Evolutionary conservation across 495 filamentous ascomycete genomes (phyloP).

Genomic region (Podospora tetraspora): DNA sequence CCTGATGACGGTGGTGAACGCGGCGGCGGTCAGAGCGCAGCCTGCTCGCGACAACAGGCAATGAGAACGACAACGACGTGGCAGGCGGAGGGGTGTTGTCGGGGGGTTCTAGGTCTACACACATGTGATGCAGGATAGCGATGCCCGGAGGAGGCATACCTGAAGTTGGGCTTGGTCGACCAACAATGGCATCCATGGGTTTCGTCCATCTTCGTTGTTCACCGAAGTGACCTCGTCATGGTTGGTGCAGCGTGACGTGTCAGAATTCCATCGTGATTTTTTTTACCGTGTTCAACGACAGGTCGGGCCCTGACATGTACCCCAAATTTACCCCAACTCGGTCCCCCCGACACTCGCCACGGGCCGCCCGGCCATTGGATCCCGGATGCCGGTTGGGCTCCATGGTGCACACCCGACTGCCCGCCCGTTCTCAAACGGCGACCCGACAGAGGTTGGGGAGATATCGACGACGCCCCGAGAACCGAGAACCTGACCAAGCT

Average conservation of each 20-base stretch:
- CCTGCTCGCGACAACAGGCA: neutral
- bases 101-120: neutral
- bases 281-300: no score
- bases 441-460: no score
- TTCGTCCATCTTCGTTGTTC: neutral
- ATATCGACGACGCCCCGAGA: neutral
- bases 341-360: neutral
- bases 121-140: neutral
- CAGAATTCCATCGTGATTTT: neutral
- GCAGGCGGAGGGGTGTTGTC: neutral
- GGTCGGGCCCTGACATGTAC: neutral
- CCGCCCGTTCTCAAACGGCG: no score
- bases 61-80: neutral
- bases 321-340: neutral
- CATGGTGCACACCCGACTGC: no score
- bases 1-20: neutral
- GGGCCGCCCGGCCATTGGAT: no score
- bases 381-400: no score
- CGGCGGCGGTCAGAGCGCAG: neutral
- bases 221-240: neutral
- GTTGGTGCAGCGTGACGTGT: neutral
- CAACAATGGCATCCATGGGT: no score
- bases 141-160: no score
- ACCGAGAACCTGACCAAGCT: no score
- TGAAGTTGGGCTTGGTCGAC: no score